phyloP scores from a whole-genome alignment of 1,139 yeast genomes.

The Pichia sp. region DNA sequence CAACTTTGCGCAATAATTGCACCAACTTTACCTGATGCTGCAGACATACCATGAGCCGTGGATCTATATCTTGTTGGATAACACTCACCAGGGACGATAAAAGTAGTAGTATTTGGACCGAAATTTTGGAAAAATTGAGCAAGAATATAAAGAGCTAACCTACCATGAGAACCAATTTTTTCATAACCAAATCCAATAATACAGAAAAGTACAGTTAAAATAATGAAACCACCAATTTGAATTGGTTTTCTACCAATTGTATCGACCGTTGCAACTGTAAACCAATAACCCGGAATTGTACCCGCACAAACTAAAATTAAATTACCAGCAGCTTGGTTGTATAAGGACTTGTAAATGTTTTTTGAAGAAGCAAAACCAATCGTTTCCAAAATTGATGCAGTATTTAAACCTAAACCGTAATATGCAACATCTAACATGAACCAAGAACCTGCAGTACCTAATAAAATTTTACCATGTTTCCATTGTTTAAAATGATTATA shows the following conservation, averaged over 20 bases:
- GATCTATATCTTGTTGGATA: slow-evolving; percentile 98
- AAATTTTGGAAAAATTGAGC: slow-evolving; percentile 85
- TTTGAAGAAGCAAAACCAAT: slow-evolving; percentile 68
- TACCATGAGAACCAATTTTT: slow-evolving; percentile 55
- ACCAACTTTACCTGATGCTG: slow-evolving; percentile 94
- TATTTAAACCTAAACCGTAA: slow-evolving; percentile 81
- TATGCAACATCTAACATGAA: slow-evolving; percentile 93
- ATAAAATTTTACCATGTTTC: slow-evolving; percentile 75
- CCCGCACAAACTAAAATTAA: slow-evolving; percentile 87
- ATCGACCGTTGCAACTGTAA: slow-evolving; percentile 70
- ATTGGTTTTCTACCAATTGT: slow-evolving; percentile 76
- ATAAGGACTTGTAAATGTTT: slow-evolving; percentile 57
- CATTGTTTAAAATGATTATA: slow-evolving; percentile 72
- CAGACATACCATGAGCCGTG: slow-evolving; percentile 96
- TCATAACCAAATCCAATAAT: slow-evolving; percentile 74
- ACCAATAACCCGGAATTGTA: slow-evolving; percentile 89
- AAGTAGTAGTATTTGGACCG: slow-evolving; percentile 95
- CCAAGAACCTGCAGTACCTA: slow-evolving; percentile 98
- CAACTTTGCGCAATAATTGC: slow-evolving; percentile 94
- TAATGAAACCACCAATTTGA: slow-evolving; percentile 65
- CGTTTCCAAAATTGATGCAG: slow-evolving; percentile 74
- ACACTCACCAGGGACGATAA: slow-evolving; percentile 92
- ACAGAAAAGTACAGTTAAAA: slow-evolving; percentile 64
- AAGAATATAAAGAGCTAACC: slow-evolving; percentile 67
- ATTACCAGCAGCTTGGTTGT: slow-evolving; percentile 82